Evolutionary conservation across 768 basidiomycete genomes (phyloP).

Genomic region (Boletus tylopilopsis): DNA sequence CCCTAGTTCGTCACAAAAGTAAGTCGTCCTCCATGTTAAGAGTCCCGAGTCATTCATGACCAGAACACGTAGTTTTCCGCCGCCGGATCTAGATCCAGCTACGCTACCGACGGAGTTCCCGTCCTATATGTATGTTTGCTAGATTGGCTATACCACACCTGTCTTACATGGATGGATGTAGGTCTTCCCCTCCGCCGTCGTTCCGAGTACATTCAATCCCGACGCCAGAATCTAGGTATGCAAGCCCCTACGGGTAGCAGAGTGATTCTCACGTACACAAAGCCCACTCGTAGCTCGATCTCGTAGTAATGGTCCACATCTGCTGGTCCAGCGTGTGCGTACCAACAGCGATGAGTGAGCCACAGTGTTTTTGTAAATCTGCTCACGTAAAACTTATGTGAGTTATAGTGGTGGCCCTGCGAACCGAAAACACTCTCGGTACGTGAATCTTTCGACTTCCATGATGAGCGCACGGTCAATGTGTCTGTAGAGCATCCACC

Average conservation of each 20-base stretch:
- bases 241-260: background rate
- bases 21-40: conserved; percentile 4
- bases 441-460: background rate
- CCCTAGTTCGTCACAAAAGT: conserved; percentile 16
- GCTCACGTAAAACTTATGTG: conserved; percentile 1
- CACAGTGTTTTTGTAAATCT: background rate
- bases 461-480: background rate
- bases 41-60: background rate
- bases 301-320: conserved; percentile 19
- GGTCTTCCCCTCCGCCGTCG: conserved; percentile 17
- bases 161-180: conserved; percentile 4
- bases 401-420: conserved; percentile 1
- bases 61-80: conserved; percentile 2
- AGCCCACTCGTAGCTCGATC: conserved; percentile 23
- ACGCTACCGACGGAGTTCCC: conserved; percentile 24
- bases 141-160: background rate
- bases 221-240: conserved; percentile 33
- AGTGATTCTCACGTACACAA: conserved; percentile 7
- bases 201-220: conserved; percentile 23
- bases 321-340: conserved; percentile 1
- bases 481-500: conserved; percentile 12
- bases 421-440: conserved; percentile 13
- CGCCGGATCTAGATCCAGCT: conserved; percentile 6
- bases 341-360: conserved; percentile 12
- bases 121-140: conserved; percentile 18